Evolutionary conservation across 2,329 filamentous ascomycete genomes (phyloP).

Genomic region (Achaetomium macrosporum): DNA sequence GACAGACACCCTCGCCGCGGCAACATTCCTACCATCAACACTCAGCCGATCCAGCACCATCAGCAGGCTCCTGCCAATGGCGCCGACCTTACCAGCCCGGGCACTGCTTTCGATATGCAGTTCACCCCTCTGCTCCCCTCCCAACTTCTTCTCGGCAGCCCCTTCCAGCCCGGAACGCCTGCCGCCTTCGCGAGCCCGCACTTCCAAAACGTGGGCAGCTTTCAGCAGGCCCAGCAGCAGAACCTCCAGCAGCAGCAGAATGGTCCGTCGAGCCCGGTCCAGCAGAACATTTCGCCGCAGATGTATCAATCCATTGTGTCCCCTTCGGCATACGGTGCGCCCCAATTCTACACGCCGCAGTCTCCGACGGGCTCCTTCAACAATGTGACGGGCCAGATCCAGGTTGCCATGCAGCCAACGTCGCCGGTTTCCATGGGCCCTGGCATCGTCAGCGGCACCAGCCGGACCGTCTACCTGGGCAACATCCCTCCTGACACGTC

Average conservation of each 20-base stretch:
- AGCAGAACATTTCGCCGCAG: constrained; percentile 72
- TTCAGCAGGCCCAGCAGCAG: constrained; percentile 57
- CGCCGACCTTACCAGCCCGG: constrained; percentile 77
- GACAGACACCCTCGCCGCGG: constrained; percentile 78
- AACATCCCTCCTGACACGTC: constrained; percentile 98
- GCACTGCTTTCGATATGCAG: constrained; percentile 93
- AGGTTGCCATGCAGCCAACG: constrained; percentile 55
- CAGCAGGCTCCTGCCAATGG: constrained; percentile 45
- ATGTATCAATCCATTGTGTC: constrained; percentile 82
- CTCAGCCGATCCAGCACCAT: constrained; percentile 54
- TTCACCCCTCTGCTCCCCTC: constrained; percentile 94
- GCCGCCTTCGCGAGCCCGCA: constrained; percentile 85
- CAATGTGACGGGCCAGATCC: constrained; percentile 54
- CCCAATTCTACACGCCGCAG: constrained; percentile 78
- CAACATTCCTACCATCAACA: constrained; percentile 92
- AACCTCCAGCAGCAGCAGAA: constrained; percentile 52
- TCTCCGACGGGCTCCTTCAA: constrained; percentile 72
- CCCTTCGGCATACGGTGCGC: constrained; percentile 73
- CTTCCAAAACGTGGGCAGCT: constrained; percentile 77
- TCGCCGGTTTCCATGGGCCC: constrained; percentile 71
- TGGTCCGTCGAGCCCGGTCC: constrained; percentile 67
- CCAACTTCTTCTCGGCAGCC: constrained; percentile 88
- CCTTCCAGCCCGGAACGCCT: constrained; percentile 92
- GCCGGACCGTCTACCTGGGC: constrained; percentile 92
- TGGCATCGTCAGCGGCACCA: constrained; percentile 82